phyloP scores from a whole-genome alignment of 805 yeast species.

The Pichia cephalocereana region DNA sequence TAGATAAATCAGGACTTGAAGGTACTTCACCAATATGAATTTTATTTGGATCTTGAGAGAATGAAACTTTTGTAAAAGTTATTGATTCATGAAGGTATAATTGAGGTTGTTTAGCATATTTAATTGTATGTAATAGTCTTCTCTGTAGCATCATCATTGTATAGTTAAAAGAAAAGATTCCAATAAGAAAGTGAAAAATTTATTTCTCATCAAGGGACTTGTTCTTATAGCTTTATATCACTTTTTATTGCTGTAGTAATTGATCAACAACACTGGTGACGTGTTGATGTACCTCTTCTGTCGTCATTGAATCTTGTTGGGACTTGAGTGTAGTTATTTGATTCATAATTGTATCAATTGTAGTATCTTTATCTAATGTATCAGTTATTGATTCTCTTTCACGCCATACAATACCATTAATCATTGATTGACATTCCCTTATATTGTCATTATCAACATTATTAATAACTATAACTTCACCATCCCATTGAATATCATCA shows the following conservation, averaged over 20 bases:
- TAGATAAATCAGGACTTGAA: background rate
- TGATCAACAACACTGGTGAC: no score
- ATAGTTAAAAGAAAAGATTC: no score
- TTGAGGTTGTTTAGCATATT: constrained; percentile 21
- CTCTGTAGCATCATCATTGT: background rate
- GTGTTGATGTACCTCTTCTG: no score
- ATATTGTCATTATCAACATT: background rate
- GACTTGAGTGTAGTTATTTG: no score
- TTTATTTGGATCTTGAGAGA: constrained; percentile 20
- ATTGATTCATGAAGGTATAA: constrained; percentile 19
- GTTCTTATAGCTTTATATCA: no score
- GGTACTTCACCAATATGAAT: constrained; percentile 18
- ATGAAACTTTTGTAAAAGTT: constrained; percentile 18
- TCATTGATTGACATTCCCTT: background rate
- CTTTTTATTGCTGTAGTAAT: no score
- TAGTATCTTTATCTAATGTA: no score
- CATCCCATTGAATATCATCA: constrained; percentile 23
- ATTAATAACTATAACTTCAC: constrained; percentile 31
- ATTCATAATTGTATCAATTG: no score
- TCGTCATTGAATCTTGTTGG: no score
- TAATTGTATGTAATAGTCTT: constrained; percentile 14
- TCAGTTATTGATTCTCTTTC: background rate
- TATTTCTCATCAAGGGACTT: no score
- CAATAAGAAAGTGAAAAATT: no score
- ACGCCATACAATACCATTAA: constrained; percentile 7